Conservation (phyloP, 176 grass and related monocot species). For the Guadua angustifolia region DNA sequence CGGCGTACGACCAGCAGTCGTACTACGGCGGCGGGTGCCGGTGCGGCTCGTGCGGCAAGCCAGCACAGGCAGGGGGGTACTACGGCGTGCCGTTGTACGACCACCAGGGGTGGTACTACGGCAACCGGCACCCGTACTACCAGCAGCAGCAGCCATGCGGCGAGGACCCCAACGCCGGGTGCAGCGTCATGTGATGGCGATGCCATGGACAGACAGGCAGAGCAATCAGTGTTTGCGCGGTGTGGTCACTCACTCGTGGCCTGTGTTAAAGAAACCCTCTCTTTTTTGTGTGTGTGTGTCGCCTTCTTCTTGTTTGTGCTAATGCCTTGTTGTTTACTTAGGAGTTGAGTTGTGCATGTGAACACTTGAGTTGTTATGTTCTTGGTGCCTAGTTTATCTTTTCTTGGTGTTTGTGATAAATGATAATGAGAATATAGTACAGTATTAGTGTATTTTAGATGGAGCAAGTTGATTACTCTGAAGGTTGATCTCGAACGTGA, state of each 20-base stretch:
- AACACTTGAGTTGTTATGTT: conserved; percentile 34
- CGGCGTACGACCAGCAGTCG: conserved; percentile 22
- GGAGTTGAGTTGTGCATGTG: conserved; percentile 59
- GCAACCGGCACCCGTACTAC: conserved; percentile 55
- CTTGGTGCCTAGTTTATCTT: conserved; percentile 17
- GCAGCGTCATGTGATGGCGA: conserved; percentile 60
- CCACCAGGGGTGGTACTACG: conserved; percentile 55
- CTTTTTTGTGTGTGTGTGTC: neutral
- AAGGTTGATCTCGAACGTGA: conserved; percentile 4
- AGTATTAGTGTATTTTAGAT: conserved; percentile 8
- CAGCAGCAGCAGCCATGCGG: conserved; percentile 35
- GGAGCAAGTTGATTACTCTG: conserved; percentile 10
- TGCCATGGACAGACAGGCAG: conserved; percentile 32
- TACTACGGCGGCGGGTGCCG: conserved; percentile 32
- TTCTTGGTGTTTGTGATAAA: neutral
- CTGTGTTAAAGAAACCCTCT: neutral
- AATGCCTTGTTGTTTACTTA: conserved; percentile 38
- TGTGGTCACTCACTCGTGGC: conserved; percentile 29
- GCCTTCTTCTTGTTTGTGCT: conserved; percentile 26
- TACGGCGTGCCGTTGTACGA: conserved; percentile 60
- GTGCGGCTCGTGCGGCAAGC: conserved; percentile 54
- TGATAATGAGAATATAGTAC: conserved; percentile 2
- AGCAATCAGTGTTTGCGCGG: conserved; percentile 44
- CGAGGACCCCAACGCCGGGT: conserved; percentile 70
- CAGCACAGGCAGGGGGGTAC: conserved; percentile 48